Base-by-base conservation (phyloP, 306 rosid genomes). In the Citrullus mucosospermus region DNA sequence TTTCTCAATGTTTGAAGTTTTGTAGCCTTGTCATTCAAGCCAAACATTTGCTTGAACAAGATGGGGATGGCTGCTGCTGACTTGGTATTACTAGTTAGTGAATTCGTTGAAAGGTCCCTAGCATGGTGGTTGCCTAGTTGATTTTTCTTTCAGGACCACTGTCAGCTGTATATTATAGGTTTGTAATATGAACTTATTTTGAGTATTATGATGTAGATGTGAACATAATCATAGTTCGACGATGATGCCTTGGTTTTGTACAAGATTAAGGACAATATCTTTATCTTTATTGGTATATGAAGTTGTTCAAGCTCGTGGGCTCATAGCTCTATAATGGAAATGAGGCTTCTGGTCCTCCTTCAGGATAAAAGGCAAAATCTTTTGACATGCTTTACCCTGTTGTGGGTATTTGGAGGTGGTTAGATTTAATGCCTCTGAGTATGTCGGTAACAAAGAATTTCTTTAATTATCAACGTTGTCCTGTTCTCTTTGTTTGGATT, bases 1-100 rank as follows among this genome's bases (percentile, higher is more conserved):
- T 44, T 69, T 69, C 56, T 69, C 18, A 43, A n/a, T 69, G 75
- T 69, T 69, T 41, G 18, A 69, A 71, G 76, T 71, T 50, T 71
- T 69, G 32, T n/a, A 41, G 55, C 30, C 73, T 36, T 67, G 53
- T 50, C 32, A 16, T 39, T 38, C 6, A 67, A 17, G 53, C 55
- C 75, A n/a, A 69, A 43, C 50, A 20, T n/a, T 30, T n/a, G n/a
- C 53, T 66, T 66, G 50, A 25, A 66, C 50, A 36, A 38, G 25
- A 38, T 17, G 28, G 50, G 50, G 30, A 66, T 66, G 32, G 51
- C 34, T 68, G 34, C 54, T 10, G 34, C 20, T 71, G 22, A 46
- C 76, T 71, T 71, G 39, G 38, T 69, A 20, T 38, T 43, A n/a
- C 30, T 14, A 48, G 58, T 11, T 46, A 11, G n/a, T 44, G 55